Evolutionary conservation across 441 rosid genomes (phyloP), one percentile per base, ranked within the genome.

Genomic region (Gossypium lobatum): DNA sequence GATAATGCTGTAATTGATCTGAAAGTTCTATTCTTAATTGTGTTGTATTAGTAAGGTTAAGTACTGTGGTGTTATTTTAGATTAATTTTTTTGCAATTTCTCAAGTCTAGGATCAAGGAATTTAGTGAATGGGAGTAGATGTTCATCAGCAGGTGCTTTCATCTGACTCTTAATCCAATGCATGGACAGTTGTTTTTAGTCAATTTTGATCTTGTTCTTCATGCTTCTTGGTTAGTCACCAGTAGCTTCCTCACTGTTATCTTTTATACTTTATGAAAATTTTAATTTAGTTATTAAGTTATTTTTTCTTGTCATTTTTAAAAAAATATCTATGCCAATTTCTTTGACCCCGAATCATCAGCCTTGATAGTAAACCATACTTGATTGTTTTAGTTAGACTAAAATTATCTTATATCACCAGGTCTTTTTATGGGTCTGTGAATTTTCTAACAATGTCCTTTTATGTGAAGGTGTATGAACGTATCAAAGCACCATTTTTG

Each of bases 401-500:
- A 61, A 71, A 64, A 46, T 6, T 50, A 39, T 4, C 46, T 6
- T 28, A 11, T 10, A 17, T 81, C 39, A 62, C 57, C 39, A 45
- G 67, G 34, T 64, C 3, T 58, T 74, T 68, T 72, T 58, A 4
- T 70, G 61, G 78, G 70, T 57, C 66, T 64, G 71, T 9, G 16
- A 73, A 58, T 59, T 76, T 74, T 34, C 71, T 78, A 50, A 75
- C 73, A 14, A 68, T 73, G 55, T 42, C 72, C 64, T 80, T 75
- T 62, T 68, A 66, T 81, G 16, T 53, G 48, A 77, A 95, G 99
- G 99, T 95, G 20, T 91, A 95, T 80, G 98, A 95, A 82, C 95
- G 97, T 73, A 93, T 95, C 73, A 95, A 95, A 90, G 96, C 97
- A 80, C 99, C 99, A 34, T 81, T 95, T 83, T 85, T 95, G 77